These are phyloP conservation scores for Typha latifolia DNA, from an alignment of 176 grass and related monocot genomes.

Conservation along the genomic window DNA sequence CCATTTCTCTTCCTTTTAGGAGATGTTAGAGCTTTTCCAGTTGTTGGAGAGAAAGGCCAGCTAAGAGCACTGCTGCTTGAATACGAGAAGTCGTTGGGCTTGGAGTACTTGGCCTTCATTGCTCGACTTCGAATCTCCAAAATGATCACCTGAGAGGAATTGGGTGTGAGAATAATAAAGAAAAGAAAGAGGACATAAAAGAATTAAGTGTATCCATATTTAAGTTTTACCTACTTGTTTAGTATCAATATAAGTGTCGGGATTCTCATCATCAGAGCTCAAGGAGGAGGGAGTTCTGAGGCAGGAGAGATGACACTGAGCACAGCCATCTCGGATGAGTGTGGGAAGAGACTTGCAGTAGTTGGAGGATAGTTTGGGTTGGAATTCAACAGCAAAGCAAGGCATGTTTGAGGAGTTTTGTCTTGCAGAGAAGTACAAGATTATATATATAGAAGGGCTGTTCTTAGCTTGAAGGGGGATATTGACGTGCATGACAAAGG, in stretches of 20 bases:
- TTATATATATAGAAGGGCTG: constrained; percentile 26
- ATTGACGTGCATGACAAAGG: constrained; percentile 70
- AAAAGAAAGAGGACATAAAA: not conserved
- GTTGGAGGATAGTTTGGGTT: constrained; percentile 27
- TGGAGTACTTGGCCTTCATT: constrained; percentile 40
- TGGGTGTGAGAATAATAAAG: not conserved
- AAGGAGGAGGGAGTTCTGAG: constrained; percentile 36
- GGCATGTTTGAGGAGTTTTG: constrained; percentile 32
- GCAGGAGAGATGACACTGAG: constrained; percentile 64
- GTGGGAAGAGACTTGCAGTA: constrained; percentile 49
- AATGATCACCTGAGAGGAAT: constrained; percentile 31
- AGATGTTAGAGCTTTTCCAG: constrained; percentile 7
- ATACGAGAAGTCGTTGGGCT: constrained; percentile 24
- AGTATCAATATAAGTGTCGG: constrained; percentile 26
- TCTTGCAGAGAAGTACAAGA: constrained; percentile 5
- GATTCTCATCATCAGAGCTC: constrained; percentile 51
- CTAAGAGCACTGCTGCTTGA: constrained; percentile 22
- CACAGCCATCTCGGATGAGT: constrained; percentile 53
- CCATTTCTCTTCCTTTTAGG: constrained; percentile 6
- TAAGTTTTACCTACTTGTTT: constrained; percentile 29
- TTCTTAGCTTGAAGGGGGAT: constrained; percentile 25
- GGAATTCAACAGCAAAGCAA: constrained; percentile 39
- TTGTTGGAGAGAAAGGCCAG: constrained; percentile 35
- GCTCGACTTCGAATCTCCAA: constrained; percentile 70
- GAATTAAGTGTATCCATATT: not conserved